Percentiles rank a stretch among this genome's conserved stretches.
These are phyloP conservation scores for Aleurites moluccanus DNA, from an alignment of 441 rosid species.

Conservation along the genomic window DNA sequence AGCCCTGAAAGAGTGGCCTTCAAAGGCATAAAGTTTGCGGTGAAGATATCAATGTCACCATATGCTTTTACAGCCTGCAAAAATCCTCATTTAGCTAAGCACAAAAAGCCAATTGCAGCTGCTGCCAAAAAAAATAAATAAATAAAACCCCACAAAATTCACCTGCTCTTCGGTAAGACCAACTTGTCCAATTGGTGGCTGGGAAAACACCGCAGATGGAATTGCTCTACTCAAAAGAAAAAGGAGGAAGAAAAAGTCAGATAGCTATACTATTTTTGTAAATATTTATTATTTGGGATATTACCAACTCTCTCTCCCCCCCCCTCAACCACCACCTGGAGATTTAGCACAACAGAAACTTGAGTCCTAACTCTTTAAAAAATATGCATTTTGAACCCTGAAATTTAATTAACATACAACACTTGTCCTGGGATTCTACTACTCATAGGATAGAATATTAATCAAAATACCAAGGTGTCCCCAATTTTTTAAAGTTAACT, in stretches of 20 bases:
- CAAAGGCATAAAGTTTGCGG: conserved; percentile 83
- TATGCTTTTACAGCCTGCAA: conserved; percentile 70
- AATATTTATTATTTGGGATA: background rate
- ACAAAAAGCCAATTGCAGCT: conserved; percentile 21
- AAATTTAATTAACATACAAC: too few relatives aligned
- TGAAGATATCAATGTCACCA: conserved; percentile 74
- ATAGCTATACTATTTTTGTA: conserved; percentile 12
- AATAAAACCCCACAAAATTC: background rate
- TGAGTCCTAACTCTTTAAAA: background rate
- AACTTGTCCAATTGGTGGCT: conserved; percentile 94
- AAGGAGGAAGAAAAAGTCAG: conserved; percentile 12
- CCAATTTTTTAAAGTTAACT: too few relatives aligned
- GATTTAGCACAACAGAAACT: background rate
- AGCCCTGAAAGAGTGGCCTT: conserved; percentile 91
- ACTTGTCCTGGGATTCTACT: too few relatives aligned
- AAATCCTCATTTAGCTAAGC: conserved; percentile 17
- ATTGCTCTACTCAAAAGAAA: conserved; percentile 51
- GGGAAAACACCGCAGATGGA: conserved; percentile 88
- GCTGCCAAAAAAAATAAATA: conserved; percentile 8
- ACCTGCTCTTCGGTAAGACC: conserved; percentile 94
- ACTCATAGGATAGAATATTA: too few relatives aligned
- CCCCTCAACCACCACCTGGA: too few relatives aligned
- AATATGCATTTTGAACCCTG: too few relatives aligned
- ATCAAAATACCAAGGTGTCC: too few relatives aligned
- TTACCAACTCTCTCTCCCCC: background rate